These are phyloP conservation scores for Podila clonocystis DNA, from an alignment of 192 early-diverging fungal genomes.

Conservation along the genomic window DNA sequence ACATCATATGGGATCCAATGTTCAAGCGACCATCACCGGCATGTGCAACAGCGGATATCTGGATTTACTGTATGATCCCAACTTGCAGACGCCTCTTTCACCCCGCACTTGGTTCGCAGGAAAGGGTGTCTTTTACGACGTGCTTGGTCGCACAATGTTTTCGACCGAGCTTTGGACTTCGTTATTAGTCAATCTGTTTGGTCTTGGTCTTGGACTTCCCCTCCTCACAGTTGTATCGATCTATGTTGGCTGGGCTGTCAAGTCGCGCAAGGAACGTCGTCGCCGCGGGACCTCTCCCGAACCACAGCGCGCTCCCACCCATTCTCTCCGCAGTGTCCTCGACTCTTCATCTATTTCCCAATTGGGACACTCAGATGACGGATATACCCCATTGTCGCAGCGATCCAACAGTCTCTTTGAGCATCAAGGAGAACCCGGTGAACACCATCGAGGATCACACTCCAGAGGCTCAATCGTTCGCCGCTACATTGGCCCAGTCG, in stretches of 20 bases:
- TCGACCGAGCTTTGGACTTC: slow-evolving; percentile 20
- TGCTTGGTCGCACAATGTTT: slow-evolving; percentile 32
- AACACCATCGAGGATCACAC: not conserved
- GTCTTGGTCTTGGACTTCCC: slow-evolving; percentile 33
- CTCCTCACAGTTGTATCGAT: slow-evolving; percentile 7
- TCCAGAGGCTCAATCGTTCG: slow-evolving; percentile 1
- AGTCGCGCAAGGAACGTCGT: not conserved
- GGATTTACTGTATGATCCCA: not conserved
- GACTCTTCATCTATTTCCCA: slow-evolving; percentile 16
- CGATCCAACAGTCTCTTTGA: not conserved
- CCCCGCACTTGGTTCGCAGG: slow-evolving; percentile 22
- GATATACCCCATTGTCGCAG: slow-evolving; percentile 10
- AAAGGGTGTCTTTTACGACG: slow-evolving; percentile 38
- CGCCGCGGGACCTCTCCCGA: not conserved
- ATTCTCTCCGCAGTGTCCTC: slow-evolving; percentile 24
- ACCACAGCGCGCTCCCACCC: not conserved
- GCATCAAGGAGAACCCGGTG: not conserved
- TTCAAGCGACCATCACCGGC: slow-evolving; percentile 44
- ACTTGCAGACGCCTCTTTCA: not conserved
- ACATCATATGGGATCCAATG: slow-evolving; percentile 71
- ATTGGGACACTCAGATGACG: slow-evolving; percentile 29
- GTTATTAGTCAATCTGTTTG: slow-evolving; percentile 12
- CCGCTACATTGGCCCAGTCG: not conserved
- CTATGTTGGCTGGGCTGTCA: slow-evolving; percentile 11
- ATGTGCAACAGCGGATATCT: slow-evolving; percentile 43